Evolutionary conservation across 2,329 filamentous ascomycete genomes (phyloP).

Genomic region (Trichophyton equinum): DNA sequence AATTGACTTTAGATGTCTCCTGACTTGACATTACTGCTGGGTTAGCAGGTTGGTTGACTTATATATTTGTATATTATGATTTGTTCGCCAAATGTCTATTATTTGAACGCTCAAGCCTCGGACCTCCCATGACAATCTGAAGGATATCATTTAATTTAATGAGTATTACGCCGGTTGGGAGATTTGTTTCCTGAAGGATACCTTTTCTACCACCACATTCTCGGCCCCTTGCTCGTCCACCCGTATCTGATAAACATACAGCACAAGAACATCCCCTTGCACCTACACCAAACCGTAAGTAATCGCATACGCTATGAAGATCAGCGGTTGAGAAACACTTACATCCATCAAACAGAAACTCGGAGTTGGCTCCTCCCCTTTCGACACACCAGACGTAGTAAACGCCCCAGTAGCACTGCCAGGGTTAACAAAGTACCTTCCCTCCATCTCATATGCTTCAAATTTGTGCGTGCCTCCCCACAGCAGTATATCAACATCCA

Average conservation of each 20-base stretch:
- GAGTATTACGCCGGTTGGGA: neutral
- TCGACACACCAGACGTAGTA: slow-evolving; percentile 48
- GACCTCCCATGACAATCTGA: neutral
- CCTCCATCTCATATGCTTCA: slow-evolving; percentile 60
- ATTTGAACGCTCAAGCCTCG: neutral
- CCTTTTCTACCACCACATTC: slow-evolving; percentile 73
- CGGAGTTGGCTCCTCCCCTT: slow-evolving; percentile 64
- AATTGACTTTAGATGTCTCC: neutral
- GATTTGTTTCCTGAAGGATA: slow-evolving; percentile 64
- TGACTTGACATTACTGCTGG: neutral
- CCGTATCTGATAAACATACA: slow-evolving; percentile 84
- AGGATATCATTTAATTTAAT: neutral
- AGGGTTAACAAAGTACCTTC: slow-evolving; percentile 59
- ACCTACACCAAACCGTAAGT: slow-evolving; percentile 44
- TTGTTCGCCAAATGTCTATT: neutral
- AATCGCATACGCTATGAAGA: neutral
- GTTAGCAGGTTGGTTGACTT: neutral
- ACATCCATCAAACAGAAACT: slow-evolving; percentile 99
- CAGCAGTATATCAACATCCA: slow-evolving; percentile 57
- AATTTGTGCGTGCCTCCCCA: slow-evolving; percentile 60
- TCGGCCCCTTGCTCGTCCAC: slow-evolving; percentile 65
- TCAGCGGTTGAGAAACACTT: slow-evolving; percentile 33
- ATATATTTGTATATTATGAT: neutral
- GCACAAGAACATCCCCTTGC: slow-evolving; percentile 86
- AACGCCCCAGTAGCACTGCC: slow-evolving; percentile 56